Percentiles rank a stretch among this genome's conserved stretches.
These are phyloP conservation scores for Paramyrothecium roridum DNA, from an alignment of 2,329 filamentous ascomycete species.

Conservation along the genomic window DNA sequence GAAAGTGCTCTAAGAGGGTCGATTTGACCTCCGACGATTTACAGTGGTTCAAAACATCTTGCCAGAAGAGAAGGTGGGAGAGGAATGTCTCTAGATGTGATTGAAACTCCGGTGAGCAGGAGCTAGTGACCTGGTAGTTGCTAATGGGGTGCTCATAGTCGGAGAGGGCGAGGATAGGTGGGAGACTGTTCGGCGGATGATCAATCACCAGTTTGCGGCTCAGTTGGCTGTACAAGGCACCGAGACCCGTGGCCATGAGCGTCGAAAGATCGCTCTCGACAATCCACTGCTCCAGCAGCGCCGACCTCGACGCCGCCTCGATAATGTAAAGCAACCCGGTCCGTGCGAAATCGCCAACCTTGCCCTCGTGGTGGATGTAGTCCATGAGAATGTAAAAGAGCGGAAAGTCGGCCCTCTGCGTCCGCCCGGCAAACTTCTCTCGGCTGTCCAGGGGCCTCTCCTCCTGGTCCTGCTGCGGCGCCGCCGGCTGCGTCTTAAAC, in stretches of 20 bases:
- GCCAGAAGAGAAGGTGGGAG: constrained; percentile 95
- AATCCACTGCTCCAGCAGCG: constrained; percentile 87
- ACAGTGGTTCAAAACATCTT: constrained; percentile 96
- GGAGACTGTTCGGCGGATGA: constrained; percentile 69
- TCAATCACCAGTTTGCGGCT: constrained; percentile 79
- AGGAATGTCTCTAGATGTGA: constrained; percentile 90
- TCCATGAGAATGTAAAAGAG: constrained; percentile 94
- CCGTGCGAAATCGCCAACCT: constrained; percentile 91
- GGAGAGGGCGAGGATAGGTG: constrained; percentile 82
- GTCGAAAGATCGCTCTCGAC: constrained; percentile 96
- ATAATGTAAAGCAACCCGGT: constrained; percentile 95
- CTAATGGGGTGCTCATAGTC: constrained; percentile 77
- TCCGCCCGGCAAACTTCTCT: constrained; percentile 78
- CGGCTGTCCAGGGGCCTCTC: constrained; percentile 56
- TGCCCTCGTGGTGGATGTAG: constrained; percentile 93
- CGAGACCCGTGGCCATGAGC: constrained; percentile 92
- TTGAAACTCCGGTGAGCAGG: constrained; percentile 72
- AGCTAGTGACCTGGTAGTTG: constrained; percentile 68
- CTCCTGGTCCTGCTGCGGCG: constrained; percentile 21
- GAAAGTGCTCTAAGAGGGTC: constrained; percentile 92
- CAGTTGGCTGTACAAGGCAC: constrained; percentile 66
- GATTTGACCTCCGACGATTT: constrained; percentile 87
- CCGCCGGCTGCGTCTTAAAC: constrained; percentile 65
- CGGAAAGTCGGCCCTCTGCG: constrained; percentile 89
- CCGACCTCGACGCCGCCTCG: constrained; percentile 82